These are phyloP conservation scores for Russula abietina DNA, from an alignment of 768 basidiomycete genomes.

Conservation along the genomic window DNA sequence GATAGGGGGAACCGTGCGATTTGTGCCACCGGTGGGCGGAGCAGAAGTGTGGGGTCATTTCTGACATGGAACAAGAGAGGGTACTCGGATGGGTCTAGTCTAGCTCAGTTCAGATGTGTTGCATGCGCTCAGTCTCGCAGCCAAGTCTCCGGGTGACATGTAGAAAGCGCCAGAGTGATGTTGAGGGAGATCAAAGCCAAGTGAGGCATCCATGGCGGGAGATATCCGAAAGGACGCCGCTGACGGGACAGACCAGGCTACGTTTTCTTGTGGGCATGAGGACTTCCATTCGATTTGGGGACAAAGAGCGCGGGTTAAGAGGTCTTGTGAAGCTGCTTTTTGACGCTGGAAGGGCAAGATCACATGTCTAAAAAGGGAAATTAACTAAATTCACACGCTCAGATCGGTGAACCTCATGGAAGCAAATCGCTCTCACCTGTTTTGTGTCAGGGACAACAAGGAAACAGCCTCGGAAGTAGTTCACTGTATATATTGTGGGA, in stretches of 20 bases:
- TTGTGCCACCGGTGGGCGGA: neutral
- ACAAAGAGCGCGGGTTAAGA: constrained; percentile 24
- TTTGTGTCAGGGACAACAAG: constrained; percentile 5
- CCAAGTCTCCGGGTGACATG: constrained; percentile 20
- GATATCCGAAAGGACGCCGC: constrained; percentile 10
- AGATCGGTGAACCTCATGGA: constrained; percentile 13
- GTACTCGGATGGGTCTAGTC: neutral
- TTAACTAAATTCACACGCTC: constrained; percentile 12
- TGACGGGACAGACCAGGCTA: constrained; percentile 1
- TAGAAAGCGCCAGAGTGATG: neutral
- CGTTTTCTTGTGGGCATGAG: constrained; percentile 3
- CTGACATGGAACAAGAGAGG: constrained; percentile 1
- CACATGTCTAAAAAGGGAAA: constrained; percentile 16
- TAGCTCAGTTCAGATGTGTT: neutral
- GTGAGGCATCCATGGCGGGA: neutral
- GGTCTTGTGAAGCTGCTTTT: constrained; percentile 6
- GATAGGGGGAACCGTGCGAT: constrained; percentile 1
- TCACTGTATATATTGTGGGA: neutral
- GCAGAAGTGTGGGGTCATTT: neutral
- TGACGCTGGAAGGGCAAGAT: constrained; percentile 17
- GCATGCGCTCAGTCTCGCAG: constrained; percentile 13
- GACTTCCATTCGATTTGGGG: constrained; percentile 24
- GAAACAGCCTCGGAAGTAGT: neutral
- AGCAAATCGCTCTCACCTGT: constrained; percentile 2
- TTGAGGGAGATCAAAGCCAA: neutral